Conservation (phyloP, 179 eudicot genomes). For the Drosera spatulata region DNA sequence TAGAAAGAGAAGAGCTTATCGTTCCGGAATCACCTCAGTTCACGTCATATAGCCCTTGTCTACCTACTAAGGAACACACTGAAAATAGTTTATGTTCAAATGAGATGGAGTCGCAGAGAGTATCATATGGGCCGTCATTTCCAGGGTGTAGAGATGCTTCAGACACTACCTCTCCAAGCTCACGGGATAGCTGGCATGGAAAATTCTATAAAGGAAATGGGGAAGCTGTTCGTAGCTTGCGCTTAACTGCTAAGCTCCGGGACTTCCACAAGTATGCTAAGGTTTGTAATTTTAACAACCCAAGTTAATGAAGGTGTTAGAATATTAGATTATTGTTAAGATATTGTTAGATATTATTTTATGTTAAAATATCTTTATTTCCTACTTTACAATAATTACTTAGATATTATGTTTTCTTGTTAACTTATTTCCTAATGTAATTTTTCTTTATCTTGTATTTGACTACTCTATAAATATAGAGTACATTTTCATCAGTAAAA, state of each 20-base stretch:
- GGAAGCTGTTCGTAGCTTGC: conserved; percentile 71
- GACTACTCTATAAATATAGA: too few relatives aligned
- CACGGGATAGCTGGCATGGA: conserved; percentile 70
- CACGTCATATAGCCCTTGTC: conserved; percentile 28
- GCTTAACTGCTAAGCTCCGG: conserved; percentile 83
- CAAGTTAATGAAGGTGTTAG: neutral
- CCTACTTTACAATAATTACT: too few relatives aligned
- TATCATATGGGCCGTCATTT: conserved; percentile 41
- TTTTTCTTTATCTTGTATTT: too few relatives aligned
- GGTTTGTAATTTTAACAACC: conserved; percentile 26
- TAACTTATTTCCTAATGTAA: too few relatives aligned
- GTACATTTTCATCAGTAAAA: too few relatives aligned
- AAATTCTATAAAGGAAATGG: conserved; percentile 53
- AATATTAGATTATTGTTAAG: too few relatives aligned
- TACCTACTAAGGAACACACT: conserved; percentile 46
- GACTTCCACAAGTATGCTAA: conserved; percentile 93
- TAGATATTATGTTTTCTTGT: too few relatives aligned
- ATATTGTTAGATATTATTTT: too few relatives aligned
- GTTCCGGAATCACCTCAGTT: conserved; percentile 55
- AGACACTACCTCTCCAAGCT: conserved; percentile 50
- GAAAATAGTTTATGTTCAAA: conserved; percentile 37
- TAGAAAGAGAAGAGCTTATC: conserved; percentile 68
- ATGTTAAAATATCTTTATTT: too few relatives aligned
- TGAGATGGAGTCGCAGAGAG: conserved; percentile 47
- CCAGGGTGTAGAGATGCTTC: conserved; percentile 53